Evolutionary conservation across 495 filamentous ascomycete species (phyloP).

Genomic region (Talaromyces wortmannii): DNA sequence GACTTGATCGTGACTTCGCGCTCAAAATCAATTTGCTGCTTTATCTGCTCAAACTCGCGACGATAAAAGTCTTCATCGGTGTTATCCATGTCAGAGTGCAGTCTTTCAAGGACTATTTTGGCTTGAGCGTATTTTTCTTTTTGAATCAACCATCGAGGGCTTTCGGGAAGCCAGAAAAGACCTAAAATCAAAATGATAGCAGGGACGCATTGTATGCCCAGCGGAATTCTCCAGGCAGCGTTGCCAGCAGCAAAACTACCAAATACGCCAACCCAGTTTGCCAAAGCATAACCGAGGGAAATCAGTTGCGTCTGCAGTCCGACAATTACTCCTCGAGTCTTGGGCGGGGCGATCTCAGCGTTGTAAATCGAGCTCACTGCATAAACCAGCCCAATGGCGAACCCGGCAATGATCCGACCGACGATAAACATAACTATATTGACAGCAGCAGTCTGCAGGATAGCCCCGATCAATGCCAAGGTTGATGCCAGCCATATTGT

Average conservation of each 20-base stretch:
- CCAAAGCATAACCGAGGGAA: neutral
- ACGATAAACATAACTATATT: slow-evolving; percentile 24
- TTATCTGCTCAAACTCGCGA: slow-evolving; percentile 39
- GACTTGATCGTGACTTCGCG: slow-evolving; percentile 38
- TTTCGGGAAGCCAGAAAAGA: slow-evolving; percentile 47
- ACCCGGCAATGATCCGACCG: slow-evolving; percentile 21
- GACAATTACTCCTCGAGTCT: neutral
- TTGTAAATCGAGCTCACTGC: slow-evolving; percentile 25
- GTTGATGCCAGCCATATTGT: slow-evolving; percentile 14
- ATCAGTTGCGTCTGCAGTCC: neutral
- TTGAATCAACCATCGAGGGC: slow-evolving; percentile 47
- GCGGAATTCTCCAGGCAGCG: slow-evolving; percentile 43
- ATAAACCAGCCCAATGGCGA: slow-evolving; percentile 18
- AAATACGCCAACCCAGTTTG: neutral
- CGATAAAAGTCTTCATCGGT: slow-evolving; percentile 33
- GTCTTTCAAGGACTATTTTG: slow-evolving; percentile 35
- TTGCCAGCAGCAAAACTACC: neutral
- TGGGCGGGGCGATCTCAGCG: slow-evolving; percentile 24
- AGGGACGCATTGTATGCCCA: slow-evolving; percentile 46
- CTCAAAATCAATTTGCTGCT: slow-evolving; percentile 36
- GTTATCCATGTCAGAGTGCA: slow-evolving; percentile 42
- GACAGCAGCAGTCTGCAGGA: slow-evolving; percentile 43
- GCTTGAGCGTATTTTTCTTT: slow-evolving; percentile 36
- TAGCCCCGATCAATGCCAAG: slow-evolving; percentile 32
- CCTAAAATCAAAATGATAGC: slow-evolving; percentile 33